These are phyloP conservation scores for Pleoardoris graminearum DNA, from an alignment of 2,329 filamentous ascomycete genomes.

Conservation along the genomic window DNA sequence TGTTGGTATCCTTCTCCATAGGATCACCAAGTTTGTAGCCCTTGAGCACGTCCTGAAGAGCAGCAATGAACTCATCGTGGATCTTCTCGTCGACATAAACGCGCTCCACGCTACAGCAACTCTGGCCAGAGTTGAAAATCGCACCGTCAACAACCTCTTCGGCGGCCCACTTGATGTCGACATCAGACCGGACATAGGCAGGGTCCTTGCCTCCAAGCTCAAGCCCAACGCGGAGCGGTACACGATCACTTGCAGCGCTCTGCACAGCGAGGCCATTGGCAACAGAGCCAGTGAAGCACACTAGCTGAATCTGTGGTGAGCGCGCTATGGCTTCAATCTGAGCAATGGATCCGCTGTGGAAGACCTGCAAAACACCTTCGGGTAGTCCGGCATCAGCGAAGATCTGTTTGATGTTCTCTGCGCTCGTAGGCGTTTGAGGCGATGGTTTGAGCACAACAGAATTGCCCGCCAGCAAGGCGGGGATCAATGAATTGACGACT, in stretches of 20 bases:
- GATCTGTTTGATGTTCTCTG: constrained; percentile 76
- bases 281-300: constrained; percentile 95
- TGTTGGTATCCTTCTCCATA: constrained; percentile 73
- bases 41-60: constrained; percentile 75
- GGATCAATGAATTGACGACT: constrained; percentile 87
- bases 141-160: constrained; percentile 94
- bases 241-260: constrained; percentile 77
- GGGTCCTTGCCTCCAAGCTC: constrained; percentile 96
- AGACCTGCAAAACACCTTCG: constrained; percentile 82
- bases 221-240: constrained; percentile 78
- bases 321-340: constrained; percentile 79
- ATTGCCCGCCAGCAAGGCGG: constrained; percentile 88
- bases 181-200: constrained; percentile 83
- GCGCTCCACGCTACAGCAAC: constrained; percentile 89
- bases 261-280: constrained; percentile 85
- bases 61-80: constrained; percentile 79
- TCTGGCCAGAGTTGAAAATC: constrained; percentile 99
- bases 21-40: constrained; percentile 89
- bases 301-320: constrained; percentile 73
- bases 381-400: constrained; percentile 83
- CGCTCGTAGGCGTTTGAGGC: constrained; percentile 90
- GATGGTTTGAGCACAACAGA: constrained; percentile 92
- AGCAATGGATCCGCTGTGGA: constrained; percentile 80
- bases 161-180: constrained; percentile 87
- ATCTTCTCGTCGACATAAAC: constrained; percentile 87